Evolutionary conservation across 371 early-diverging fungal genomes (phyloP).

Genomic region (Rhizopus sp.): DNA sequence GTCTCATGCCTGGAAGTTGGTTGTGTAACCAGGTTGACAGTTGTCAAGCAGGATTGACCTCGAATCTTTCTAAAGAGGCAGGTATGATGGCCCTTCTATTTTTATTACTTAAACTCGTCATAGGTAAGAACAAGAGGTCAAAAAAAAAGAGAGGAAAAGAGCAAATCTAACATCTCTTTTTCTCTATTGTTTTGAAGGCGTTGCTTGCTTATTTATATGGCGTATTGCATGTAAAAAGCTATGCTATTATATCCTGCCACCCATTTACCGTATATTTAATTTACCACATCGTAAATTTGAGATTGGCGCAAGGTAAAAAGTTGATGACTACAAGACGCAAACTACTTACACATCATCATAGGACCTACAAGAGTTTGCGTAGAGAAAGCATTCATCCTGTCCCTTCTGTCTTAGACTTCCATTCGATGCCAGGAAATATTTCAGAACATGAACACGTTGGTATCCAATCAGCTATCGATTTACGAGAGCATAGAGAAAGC

Average conservation of each 20-base stretch:
- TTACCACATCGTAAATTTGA: conserved; percentile 62
- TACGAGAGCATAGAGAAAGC: conserved; percentile 49
- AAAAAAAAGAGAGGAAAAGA: background rate
- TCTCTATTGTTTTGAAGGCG: conserved; percentile 28
- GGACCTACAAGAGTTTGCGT: conserved; percentile 61
- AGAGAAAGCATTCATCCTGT: conserved; percentile 63
- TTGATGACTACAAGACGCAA: background rate
- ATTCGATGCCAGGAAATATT: conserved; percentile 46
- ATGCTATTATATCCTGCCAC: conserved; percentile 60
- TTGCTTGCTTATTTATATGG: conserved; percentile 65
- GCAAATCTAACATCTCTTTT: background rate
- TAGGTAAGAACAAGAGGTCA: conserved; percentile 31
- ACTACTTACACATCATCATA: conserved; percentile 15
- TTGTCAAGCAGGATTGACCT: conserved; percentile 38
- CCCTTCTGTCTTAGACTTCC: conserved; percentile 65
- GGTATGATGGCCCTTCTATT: conserved; percentile 31
- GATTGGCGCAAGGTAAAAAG: conserved; percentile 47
- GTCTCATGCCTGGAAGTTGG: conserved; percentile 69
- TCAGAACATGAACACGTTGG: conserved; percentile 55
- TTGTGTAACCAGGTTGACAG: conserved; percentile 41
- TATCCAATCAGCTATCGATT: conserved; percentile 58
- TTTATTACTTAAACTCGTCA: conserved; percentile 44
- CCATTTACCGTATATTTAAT: conserved; percentile 64
- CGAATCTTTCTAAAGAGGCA: conserved; percentile 36
- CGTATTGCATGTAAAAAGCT: conserved; percentile 61